Evolutionary conservation across 2,329 filamentous ascomycete species (phyloP).

Genomic region (Eurotiales sp.): DNA sequence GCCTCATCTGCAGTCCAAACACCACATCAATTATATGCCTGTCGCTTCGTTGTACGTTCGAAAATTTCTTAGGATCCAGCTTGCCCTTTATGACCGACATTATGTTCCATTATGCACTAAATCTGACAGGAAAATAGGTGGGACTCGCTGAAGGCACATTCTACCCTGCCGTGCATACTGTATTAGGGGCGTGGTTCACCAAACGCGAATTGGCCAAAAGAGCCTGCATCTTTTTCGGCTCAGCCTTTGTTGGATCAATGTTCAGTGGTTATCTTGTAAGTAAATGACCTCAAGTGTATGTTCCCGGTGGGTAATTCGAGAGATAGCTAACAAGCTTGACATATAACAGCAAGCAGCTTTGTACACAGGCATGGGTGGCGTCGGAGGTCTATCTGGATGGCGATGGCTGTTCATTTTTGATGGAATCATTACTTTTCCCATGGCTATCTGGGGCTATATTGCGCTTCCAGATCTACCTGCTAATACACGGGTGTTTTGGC

Average conservation of each 20-base stretch:
- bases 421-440: constrained; percentile 12
- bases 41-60: constrained; percentile 35
- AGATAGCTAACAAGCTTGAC: constrained; percentile 21
- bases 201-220: constrained; percentile 38
- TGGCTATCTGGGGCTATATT: constrained; percentile 12
- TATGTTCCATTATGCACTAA: background rate
- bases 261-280: constrained; percentile 31
- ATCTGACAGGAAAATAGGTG: background rate
- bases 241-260: constrained; percentile 34
- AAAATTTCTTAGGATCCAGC: constrained; percentile 30
- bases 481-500: constrained; percentile 4
- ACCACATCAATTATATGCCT: constrained; percentile 30
- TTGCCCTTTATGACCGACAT: constrained; percentile 26
- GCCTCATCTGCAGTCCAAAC: constrained; percentile 27
- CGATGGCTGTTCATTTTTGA: constrained; percentile 35
- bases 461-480: constrained; percentile 10
- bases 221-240: constrained; percentile 32
- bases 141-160: constrained; percentile 11
- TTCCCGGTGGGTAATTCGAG: constrained; percentile 29
- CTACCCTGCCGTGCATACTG: constrained; percentile 10
- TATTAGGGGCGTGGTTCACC: constrained; percentile 44
- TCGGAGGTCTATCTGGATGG: constrained; percentile 28
- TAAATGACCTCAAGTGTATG: too few relatives aligned
- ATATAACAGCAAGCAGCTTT: constrained; percentile 6
- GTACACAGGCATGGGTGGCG: constrained; percentile 10